These are phyloP conservation scores for Tetrahymena elliotti DNA, from an alignment of 73 alveolate species.

Conservation along the genomic window DNA sequence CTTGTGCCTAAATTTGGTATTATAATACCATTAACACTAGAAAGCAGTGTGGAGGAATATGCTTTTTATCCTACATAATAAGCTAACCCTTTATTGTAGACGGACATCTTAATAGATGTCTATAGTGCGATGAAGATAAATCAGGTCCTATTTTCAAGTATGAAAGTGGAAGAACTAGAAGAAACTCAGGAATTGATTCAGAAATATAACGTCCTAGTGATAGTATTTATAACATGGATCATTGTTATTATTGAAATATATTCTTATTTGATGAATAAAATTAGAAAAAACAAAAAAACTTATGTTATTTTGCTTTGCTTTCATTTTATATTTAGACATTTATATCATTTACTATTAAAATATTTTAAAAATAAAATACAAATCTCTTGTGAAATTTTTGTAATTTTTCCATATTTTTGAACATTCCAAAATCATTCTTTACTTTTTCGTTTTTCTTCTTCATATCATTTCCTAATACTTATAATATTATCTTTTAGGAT, in stretches of 20 bases:
- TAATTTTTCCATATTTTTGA: no score
- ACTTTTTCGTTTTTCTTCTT: no score
- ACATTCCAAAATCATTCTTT: no score
- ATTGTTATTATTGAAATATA: conserved; percentile 46
- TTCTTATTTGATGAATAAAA: not conserved
- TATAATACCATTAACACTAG: conserved; percentile 34
- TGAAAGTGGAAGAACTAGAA: conserved; percentile 51
- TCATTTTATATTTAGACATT: no score
- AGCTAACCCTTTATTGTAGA: conserved; percentile 32
- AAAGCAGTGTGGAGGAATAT: conserved; percentile 29
- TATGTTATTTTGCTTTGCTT: no score
- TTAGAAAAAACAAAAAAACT: not conserved
- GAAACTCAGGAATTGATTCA: conserved; percentile 45
- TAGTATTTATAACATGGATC: conserved; percentile 34
- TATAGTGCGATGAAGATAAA: conserved; percentile 47
- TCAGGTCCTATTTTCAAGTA: conserved; percentile 55
- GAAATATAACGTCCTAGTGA: conserved; percentile 39
- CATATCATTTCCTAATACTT: not conserved
- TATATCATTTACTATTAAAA: no score
- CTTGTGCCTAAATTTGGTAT: conserved; percentile 38
- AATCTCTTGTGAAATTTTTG: no score
- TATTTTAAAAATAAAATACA: no score
- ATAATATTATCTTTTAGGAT: not conserved
- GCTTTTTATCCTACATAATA: conserved; percentile 34
- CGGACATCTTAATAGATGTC: conserved; percentile 39